phyloP scores from a whole-genome alignment of 805 yeast species.

The Lachancea waltii region DNA sequence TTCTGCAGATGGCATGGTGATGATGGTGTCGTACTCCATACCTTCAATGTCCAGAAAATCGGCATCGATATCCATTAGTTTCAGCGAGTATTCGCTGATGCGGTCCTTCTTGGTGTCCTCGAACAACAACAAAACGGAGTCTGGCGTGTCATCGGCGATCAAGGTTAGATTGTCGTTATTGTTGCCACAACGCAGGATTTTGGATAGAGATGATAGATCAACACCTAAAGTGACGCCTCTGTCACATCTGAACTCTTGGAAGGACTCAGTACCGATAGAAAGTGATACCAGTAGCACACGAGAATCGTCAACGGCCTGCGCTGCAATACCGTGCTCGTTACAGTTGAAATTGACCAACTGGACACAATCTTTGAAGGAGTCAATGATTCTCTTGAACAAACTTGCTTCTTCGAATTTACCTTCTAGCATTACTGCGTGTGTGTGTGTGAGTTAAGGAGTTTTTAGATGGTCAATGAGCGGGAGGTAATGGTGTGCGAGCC shows the following conservation, averaged over 20 bases:
- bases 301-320: conserved; percentile 96
- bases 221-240: conserved; percentile 86
- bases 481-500: no score
- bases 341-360: conserved; percentile 95
- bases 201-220: conserved; percentile 79
- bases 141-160: conserved; percentile 85
- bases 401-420: conserved; percentile 94
- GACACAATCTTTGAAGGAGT: conserved; percentile 90
- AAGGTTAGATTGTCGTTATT: conserved; percentile 82
- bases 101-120: conserved; percentile 90
- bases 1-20: conserved; percentile 82
- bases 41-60: conserved; percentile 92
- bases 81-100: conserved; percentile 83
- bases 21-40: conserved; percentile 79
- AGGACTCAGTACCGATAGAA: conserved; percentile 81
- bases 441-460: no score
- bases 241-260: conserved; percentile 91
- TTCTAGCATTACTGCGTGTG: conserved; percentile 67
- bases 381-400: conserved; percentile 83
- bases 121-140: conserved; percentile 68
- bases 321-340: conserved; percentile 88
- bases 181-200: conserved; percentile 86
- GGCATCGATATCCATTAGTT: conserved; percentile 93
- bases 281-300: conserved; percentile 88
- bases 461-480: background rate